phyloP scores from a whole-genome alignment of 2,329 filamentous ascomycete genomes.

The Botrytis elliptica region DNA sequence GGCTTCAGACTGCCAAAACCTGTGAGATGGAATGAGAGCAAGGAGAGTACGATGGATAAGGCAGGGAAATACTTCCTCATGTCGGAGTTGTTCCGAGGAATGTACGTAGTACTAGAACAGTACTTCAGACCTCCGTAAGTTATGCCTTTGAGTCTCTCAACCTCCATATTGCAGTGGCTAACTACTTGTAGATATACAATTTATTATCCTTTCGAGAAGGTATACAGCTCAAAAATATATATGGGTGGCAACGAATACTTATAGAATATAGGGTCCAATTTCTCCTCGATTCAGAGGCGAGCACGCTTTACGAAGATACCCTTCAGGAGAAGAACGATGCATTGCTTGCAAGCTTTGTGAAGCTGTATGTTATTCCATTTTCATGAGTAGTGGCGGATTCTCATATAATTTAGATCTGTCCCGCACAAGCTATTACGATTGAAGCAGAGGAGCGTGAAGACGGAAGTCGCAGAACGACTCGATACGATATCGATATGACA shows the following conservation, averaged over 20 bases:
- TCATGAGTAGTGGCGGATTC: not conserved
- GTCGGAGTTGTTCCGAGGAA: slow-evolving; percentile 93
- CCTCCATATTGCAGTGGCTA: slow-evolving; percentile 29
- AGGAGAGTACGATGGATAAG: slow-evolving; percentile 76
- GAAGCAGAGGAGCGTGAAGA: slow-evolving; percentile 98
- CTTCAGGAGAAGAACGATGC: slow-evolving; percentile 96
- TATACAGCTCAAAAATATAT: slow-evolving; percentile 38
- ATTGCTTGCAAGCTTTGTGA: slow-evolving; percentile 99
- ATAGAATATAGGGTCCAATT: slow-evolving; percentile 70
- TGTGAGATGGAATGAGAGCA: slow-evolving; percentile 76
- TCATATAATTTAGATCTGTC: slow-evolving; percentile 66
- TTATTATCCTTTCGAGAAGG: slow-evolving; percentile 97
- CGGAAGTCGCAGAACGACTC: slow-evolving; percentile 88
- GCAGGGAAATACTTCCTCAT: slow-evolving; percentile 92
- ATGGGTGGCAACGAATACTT: slow-evolving; percentile 28
- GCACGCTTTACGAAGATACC: slow-evolving; percentile 93
- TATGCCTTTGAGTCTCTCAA: slow-evolving; percentile 30
- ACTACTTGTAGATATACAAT: slow-evolving; percentile 77
- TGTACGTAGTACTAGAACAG: slow-evolving; percentile 97
- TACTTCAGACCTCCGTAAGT: slow-evolving; percentile 97
- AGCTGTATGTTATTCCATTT: slow-evolving; percentile 53
- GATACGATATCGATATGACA: slow-evolving; percentile 99
- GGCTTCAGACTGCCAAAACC: slow-evolving; percentile 76
- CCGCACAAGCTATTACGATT: slow-evolving; percentile 97
- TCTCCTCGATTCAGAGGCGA: slow-evolving; percentile 97